Conservation (phyloP, 768 basidiomycete genomes). For the Psilocybe tampanensis region DNA sequence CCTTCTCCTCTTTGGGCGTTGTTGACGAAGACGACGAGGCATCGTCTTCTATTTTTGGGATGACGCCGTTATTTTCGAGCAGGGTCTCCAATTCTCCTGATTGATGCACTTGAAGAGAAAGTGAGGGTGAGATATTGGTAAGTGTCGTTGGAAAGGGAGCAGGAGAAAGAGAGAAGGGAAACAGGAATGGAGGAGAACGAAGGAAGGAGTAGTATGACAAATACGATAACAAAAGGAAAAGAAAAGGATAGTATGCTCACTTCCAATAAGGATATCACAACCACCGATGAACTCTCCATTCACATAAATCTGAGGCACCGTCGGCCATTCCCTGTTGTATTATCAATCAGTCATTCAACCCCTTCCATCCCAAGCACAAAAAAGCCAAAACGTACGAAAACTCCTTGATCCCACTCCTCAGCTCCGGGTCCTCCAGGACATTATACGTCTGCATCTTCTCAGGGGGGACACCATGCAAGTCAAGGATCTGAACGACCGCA, state of each 20-base stretch:
- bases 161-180: neutral
- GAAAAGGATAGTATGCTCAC: slow-evolving; percentile 67
- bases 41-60: slow-evolving; percentile 46
- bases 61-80: slow-evolving; percentile 69
- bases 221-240: too few relatives aligned
- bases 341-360: neutral
- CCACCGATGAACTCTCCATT: slow-evolving; percentile 97
- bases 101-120: slow-evolving; percentile 78
- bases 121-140: neutral
- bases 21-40: too few relatives aligned
- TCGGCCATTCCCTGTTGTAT: slow-evolving; percentile 89
- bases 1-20: too few relatives aligned
- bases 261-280: slow-evolving; percentile 91
- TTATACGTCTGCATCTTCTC: slow-evolving; percentile 86
- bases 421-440: slow-evolving; percentile 82
- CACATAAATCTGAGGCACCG: slow-evolving; percentile 93
- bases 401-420: slow-evolving; percentile 89
- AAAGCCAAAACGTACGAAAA: slow-evolving; percentile 74
- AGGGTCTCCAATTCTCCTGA: slow-evolving; percentile 89
- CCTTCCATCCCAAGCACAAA: neutral
- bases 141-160: neutral
- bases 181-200: neutral
- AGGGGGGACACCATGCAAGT: slow-evolving; percentile 74
- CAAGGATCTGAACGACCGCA: slow-evolving; percentile 89
- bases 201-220: slow-evolving; percentile 4